Evolutionary conservation across 768 basidiomycete genomes (phyloP), one percentile per base, ranked within the genome.

Genomic region (Amanita rimosa): DNA sequence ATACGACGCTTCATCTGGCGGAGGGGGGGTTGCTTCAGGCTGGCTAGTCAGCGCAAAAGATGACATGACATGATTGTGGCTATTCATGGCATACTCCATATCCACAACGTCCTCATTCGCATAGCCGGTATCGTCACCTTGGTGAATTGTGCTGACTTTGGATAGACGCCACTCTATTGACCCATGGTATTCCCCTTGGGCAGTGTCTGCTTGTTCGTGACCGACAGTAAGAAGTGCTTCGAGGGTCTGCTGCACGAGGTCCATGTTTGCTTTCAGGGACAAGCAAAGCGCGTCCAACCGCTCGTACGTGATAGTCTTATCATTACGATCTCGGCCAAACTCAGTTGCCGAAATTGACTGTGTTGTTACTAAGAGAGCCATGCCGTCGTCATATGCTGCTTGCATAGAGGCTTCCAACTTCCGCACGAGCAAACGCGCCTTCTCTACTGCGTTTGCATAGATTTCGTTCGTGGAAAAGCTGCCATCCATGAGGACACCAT

Each of bases 161-260:
- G 84, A 86, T 68, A 78, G 75, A 17, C 86, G 73, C 81, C 83
- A 82, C 49, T 85, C 82, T 48, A 87, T 87, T 1, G 85, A 83
- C 4, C 77, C 79, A 48, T 72, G 78, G 63, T 87, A 86, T 51
- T 85, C 82, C 46, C 75, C 79, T 60, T 78, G 76, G 16, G 80
- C 77, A 34, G 82, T 66, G 11, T 82, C 78, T 2, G 77, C 81
- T 62, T 89, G 85, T 47, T 85, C 80, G 49, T 81, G 76, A 3
- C 84, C 85, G 14, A 86, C 61, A 0, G 72, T 64, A 22, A 85
- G 63, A 19, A 89, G 67, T 13, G 68, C 72, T 36, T 87, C 82
- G 8, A 87, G 65, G 0, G 78, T 76, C 55, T 79, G 73, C 48
- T 78, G 66, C 21, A 81, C 68, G 24, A 77, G 62, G 8, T 65